A percentile compares a stretch with the other conserved stretches of the same genome.
phyloP scores from a whole-genome alignment of 257 asterid species.

The Eucommia ulmoides region DNA sequence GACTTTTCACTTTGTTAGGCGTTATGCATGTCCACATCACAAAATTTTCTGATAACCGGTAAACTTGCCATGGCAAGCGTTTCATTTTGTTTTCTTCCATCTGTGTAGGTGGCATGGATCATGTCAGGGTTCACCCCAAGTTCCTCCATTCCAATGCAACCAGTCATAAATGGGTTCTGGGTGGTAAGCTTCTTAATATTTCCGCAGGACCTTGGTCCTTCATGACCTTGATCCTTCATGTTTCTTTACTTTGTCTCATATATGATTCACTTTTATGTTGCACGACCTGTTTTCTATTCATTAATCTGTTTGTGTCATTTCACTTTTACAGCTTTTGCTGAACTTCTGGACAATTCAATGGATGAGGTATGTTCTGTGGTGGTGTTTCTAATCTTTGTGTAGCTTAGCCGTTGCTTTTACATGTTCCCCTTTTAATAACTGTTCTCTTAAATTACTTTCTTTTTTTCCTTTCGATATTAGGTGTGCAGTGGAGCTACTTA shows the following conservation, averaged over 20 bases:
- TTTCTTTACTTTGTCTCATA: background rate
- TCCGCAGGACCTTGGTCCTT: too few relatives aligned
- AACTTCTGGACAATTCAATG: conserved; percentile 82
- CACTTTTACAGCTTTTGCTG: conserved; percentile 76
- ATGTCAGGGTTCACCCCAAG: conserved; percentile 86
- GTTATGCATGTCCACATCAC: too few relatives aligned
- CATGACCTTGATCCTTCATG: background rate
- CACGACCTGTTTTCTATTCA: conserved; percentile 5
- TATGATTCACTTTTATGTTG: background rate
- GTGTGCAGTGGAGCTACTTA: conserved; percentile 78
- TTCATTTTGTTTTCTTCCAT: background rate
- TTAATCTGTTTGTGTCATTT: conserved; percentile 6
- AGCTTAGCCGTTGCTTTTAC: too few relatives aligned
- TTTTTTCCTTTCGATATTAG: conserved; percentile 23
- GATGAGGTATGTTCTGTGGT: conserved; percentile 55
- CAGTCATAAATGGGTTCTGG: conserved; percentile 99
- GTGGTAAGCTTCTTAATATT: conserved; percentile 53
- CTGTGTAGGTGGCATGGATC: conserved; percentile 83
- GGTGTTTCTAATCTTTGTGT: conserved; percentile 7
- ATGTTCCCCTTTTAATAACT: background rate
- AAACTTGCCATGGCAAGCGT: background rate
- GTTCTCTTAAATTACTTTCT: background rate
- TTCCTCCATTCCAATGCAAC: conserved; percentile 95
- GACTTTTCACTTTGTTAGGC: too few relatives aligned
- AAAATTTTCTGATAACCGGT: too few relatives aligned